Conservation (phyloP, 2,329 filamentous ascomycete species). For the Penicillium fuscoglaucum region DNA sequence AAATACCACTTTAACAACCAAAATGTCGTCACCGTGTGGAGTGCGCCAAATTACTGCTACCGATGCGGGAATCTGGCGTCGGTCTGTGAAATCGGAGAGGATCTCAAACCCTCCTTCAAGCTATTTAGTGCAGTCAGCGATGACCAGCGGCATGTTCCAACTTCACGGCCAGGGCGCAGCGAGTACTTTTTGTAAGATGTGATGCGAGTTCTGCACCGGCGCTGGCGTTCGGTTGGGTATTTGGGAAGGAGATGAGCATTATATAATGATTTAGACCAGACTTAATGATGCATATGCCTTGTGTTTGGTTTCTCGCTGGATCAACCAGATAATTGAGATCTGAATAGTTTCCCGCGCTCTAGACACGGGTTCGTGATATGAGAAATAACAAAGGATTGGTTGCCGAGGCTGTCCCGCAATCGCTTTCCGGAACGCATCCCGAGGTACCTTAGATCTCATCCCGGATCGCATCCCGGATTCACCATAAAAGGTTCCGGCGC, state of each 20-base stretch:
- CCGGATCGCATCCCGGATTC: slow-evolving; percentile 21
- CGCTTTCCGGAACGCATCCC: slow-evolving; percentile 13
- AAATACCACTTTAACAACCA: slow-evolving; percentile 95
- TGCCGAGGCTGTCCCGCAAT: neutral
- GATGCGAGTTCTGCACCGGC: slow-evolving; percentile 33
- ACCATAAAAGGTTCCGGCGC: slow-evolving; percentile 8
- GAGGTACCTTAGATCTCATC: slow-evolving; percentile 15
- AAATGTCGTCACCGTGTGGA: slow-evolving; percentile 81
- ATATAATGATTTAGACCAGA: slow-evolving; percentile 40
- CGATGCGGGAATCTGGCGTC: slow-evolving; percentile 87
- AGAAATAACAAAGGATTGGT: neutral
- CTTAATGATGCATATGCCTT: slow-evolving; percentile 31
- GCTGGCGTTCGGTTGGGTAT: slow-evolving; percentile 35
- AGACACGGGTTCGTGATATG: neutral
- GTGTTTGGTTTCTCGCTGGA: neutral
- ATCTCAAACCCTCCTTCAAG: slow-evolving; percentile 84
- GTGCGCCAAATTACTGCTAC: slow-evolving; percentile 93
- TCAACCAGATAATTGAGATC: neutral
- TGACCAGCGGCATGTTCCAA: slow-evolving; percentile 48
- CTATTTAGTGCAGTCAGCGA: slow-evolving; percentile 50
- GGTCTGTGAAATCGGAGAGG: slow-evolving; percentile 86
- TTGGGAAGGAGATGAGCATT: slow-evolving; percentile 30
- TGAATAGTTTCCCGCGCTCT: neutral
- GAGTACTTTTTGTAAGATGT: slow-evolving; percentile 50
- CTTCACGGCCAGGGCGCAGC: slow-evolving; percentile 47